Evolutionary conservation across 257 asterid species (phyloP).

Genomic region (Haberlea rhodopensis): DNA sequence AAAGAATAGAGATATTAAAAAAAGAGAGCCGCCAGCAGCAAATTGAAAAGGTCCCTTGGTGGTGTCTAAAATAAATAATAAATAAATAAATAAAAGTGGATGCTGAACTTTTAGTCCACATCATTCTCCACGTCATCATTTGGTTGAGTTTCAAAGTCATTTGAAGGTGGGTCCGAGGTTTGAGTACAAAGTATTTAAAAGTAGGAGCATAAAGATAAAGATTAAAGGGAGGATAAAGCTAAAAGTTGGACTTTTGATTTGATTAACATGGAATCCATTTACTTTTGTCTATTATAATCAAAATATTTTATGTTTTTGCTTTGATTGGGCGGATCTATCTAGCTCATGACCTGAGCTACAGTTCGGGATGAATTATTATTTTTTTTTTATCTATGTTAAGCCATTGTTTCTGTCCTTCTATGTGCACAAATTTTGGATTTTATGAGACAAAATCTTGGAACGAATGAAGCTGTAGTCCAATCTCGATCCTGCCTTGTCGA

Average conservation of each 20-base stretch:
- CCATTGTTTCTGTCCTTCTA: too few relatives aligned
- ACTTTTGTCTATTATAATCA: constrained; percentile 11
- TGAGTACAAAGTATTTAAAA: constrained; percentile 48
- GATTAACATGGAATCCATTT: constrained; percentile 34
- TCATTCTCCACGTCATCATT: constrained; percentile 47
- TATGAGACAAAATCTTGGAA: too few relatives aligned
- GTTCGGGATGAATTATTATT: too few relatives aligned
- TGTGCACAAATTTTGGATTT: too few relatives aligned
- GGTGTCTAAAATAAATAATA: too few relatives aligned
- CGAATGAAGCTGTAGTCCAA: too few relatives aligned
- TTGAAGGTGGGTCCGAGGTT: constrained; percentile 34
- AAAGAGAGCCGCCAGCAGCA: constrained; percentile 53
- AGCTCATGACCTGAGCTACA: too few relatives aligned
- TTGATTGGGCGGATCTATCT: too few relatives aligned
- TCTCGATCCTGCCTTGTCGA: too few relatives aligned
- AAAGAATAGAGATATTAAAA: constrained; percentile 12
- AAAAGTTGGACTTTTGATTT: constrained; percentile 34
- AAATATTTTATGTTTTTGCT: not conserved
- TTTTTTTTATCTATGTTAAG: too few relatives aligned
- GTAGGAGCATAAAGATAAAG: constrained; percentile 52
- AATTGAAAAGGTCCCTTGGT: too few relatives aligned
- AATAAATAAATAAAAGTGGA: constrained; percentile 36
- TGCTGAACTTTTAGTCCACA: constrained; percentile 64
- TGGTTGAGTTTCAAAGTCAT: constrained; percentile 26
- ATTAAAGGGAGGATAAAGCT: constrained; percentile 35